Base-by-base conservation (phyloP, 176 grass and related monocot species). In the Musa schizocarpa region DNA sequence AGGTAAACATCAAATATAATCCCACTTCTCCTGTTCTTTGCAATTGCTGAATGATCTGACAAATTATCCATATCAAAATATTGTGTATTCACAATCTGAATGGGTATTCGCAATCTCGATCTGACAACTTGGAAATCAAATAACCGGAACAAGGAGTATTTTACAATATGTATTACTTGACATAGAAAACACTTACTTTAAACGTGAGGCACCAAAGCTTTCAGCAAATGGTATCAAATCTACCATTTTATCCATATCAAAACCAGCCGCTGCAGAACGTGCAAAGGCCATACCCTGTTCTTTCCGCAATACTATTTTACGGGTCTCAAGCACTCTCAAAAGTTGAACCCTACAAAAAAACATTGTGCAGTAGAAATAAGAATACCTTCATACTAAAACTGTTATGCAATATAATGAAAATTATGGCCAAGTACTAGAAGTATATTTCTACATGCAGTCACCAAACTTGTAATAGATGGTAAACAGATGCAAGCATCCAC, bases 261-360 rank as follows among this genome's bases (percentile, higher is more conserved):
- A 94, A 19, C 90, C 95, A 82, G 95, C 95, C 2, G 90, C 95
- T 48, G 89, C 78, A 73, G 95, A 83, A 57, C 90, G 88, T 12
- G 95, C 90, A 78, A 99, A 99, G 69, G 95, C 95, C 95, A 99
- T 99, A 81, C 88, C 95, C 61, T 99, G 95, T 71, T 99, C 95
- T 87, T 99, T 99, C 71, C 78, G 77, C 56, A 99, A 82, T 17
- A 94, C 88, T 71, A 72, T 92, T 88, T 87, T 91, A 27, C 95
- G 91, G 11, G 84, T 78, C 80, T 99, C 90, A 78, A 99, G 84
- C 71, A 99, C 95, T 78, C 83, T 94, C 49, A 94, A 83, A 54
- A 99, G 79, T 26, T 99, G 90, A 81, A 89, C 79, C 85, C 95
- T 99, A 82, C 76, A 84, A 51, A 76, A 80, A 56, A 70, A 54